Base-by-base conservation (phyloP, 768 basidiomycete genomes). In the Kwoniella dendrophila region DNA sequence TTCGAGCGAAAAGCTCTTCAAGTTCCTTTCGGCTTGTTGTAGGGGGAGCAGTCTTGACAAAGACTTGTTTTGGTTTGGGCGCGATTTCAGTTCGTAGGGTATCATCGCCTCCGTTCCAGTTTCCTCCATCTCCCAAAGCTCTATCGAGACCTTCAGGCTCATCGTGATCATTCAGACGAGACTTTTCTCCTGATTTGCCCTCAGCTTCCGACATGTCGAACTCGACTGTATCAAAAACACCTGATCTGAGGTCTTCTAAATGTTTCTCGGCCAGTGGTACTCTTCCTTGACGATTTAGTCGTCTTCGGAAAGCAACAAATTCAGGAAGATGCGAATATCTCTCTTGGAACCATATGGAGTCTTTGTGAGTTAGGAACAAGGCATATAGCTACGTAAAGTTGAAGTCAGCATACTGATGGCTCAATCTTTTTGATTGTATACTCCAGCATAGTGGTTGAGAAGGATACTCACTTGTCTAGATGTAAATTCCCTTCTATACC, bases 271-370 rank as follows among this genome's bases (percentile, higher is more conserved):
- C 79, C 63, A 87, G 84, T 47, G 87, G 87, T 77, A 84, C 86
- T 88, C 92, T 90, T 27, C 92, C 94, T 67, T 89, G 86, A 80
- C 86, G 88, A 76, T 89, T 85, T 65, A 92, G 86, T 69, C 92
- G 84, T 65, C 83, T 83, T 71, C 94, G 88, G 77, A 93, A 81
- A 56, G 83, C 83, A 57, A 85, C 83, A 74, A 84, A 85, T 70
- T 90, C 88, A 53, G 85, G 82, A 41, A 86, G 80, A 59, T 88
- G 88, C 64, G 92, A 90, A 82, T 97, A 97, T 79, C 91, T 90
- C 83, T 97, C 94, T 58, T 87, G 86, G 82, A 96, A 97, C 94
- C 94, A 97, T 14, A 92, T 88, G n/a, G 90, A 91, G 75, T 89
- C 88, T 81, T 87, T 86, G 82, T 97, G 94, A 80, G 92, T 89